Evolutionary conservation across 2,329 filamentous ascomycete species (phyloP).

Genomic region (Beauveria sp.): DNA sequence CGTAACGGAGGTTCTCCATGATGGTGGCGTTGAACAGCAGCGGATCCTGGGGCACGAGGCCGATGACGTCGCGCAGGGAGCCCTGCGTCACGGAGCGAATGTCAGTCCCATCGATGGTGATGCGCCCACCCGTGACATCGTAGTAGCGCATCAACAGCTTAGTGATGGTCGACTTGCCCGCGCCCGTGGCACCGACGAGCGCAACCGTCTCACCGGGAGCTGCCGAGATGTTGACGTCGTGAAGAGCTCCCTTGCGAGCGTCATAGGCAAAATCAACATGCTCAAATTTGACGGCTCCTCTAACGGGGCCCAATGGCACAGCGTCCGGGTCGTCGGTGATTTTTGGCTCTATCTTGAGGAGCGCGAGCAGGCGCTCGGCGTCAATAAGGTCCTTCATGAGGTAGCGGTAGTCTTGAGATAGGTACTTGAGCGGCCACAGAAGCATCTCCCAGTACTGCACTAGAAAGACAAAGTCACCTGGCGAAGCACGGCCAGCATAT

Average conservation of each 20-base stretch:
- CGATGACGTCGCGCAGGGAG: constrained; percentile 33
- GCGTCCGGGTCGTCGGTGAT: constrained; percentile 35
- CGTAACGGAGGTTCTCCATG: constrained; percentile 48
- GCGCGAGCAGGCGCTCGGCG: constrained; percentile 36
- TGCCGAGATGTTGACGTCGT: constrained; percentile 34
- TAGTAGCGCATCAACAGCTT: constrained; percentile 46
- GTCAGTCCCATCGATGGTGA: constrained; percentile 39
- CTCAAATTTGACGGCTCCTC: not conserved
- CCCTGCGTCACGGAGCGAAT: constrained; percentile 32
- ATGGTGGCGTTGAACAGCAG: constrained; percentile 46
- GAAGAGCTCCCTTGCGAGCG: constrained; percentile 27
- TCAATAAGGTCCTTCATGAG: constrained; percentile 39
- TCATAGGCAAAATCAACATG: constrained; percentile 20
- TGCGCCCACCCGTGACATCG: constrained; percentile 36
- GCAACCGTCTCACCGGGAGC: constrained; percentile 37
- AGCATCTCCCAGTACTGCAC: constrained; percentile 48
- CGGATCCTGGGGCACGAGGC: constrained; percentile 37
- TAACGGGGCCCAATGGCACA: constrained; percentile 17
- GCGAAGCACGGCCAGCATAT: constrained; percentile 25
- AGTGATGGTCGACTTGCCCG: constrained; percentile 41
- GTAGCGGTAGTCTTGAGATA: constrained; percentile 32
- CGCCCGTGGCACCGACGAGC: constrained; percentile 37
- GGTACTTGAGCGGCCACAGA: constrained; percentile 29
- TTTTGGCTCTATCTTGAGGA: constrained; percentile 23
- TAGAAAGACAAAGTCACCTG: constrained; percentile 55